Evolutionary conservation across 2,329 filamentous ascomycete genomes (phyloP).

Genomic region (Bretziella fagacearum): DNA sequence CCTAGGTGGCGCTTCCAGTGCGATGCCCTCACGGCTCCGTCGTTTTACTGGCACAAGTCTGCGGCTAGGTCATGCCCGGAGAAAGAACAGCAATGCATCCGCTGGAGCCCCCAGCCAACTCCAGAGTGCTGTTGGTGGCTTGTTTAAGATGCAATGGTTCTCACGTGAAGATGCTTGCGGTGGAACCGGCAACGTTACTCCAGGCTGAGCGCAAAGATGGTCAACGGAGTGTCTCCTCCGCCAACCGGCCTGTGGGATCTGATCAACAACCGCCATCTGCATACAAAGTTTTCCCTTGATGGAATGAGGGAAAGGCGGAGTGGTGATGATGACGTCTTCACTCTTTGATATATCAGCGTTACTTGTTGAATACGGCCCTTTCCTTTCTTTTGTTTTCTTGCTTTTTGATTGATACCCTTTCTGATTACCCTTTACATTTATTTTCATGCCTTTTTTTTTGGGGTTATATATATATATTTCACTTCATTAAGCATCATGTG

Average conservation of each 20-base stretch:
- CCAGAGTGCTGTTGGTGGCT: conserved; percentile 34
- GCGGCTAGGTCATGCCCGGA: conserved; percentile 20
- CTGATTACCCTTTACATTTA: too few species aligned
- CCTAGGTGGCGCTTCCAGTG: conserved; percentile 17
- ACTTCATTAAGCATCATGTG: too few species aligned
- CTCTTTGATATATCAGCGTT: too few species aligned
- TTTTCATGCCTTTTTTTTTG: too few species aligned
- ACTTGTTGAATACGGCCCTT: too few species aligned
- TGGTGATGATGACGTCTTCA: too few species aligned
- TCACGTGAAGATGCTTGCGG: conserved; percentile 2
- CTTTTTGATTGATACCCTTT: too few species aligned
- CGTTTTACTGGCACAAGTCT: conserved; percentile 36
- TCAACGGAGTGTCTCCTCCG: not conserved
- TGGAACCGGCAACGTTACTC: not conserved
- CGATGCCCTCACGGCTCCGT: conserved; percentile 33
- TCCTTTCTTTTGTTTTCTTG: too few species aligned
- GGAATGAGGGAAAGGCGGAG: too few species aligned
- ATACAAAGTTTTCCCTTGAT: too few species aligned
- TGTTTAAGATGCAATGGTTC: conserved; percentile 43
- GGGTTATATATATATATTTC: too few species aligned
- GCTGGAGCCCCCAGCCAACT: conserved; percentile 22
- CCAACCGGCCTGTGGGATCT: not conserved
- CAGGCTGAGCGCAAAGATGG: not conserved
- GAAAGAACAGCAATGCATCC: conserved; percentile 16
- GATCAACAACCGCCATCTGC: conserved; percentile 7